Conservation (phyloP, 495 filamentous ascomycete species). For the Penicillium antarcticum region DNA sequence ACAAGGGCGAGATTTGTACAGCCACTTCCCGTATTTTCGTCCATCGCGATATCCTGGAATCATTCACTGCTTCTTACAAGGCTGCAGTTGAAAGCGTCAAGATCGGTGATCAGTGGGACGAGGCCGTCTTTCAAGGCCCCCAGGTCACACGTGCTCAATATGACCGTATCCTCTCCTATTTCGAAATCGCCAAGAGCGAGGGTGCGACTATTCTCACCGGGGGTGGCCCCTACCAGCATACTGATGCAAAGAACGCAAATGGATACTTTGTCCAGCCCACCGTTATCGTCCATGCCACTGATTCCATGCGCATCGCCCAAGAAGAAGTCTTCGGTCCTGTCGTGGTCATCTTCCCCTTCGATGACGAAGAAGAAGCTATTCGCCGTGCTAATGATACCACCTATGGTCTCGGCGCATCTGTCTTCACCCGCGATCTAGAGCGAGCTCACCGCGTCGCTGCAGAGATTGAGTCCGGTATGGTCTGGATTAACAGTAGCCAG, state of each 20-base stretch:
- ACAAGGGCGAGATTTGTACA: constrained; percentile 89
- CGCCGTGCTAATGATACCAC: constrained; percentile 78
- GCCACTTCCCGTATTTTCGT: constrained; percentile 85
- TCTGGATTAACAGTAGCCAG: constrained; percentile 89
- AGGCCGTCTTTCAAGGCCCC: constrained; percentile 76
- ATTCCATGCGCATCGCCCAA: constrained; percentile 61
- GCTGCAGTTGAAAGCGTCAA: constrained; percentile 60
- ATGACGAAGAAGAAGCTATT: constrained; percentile 79
- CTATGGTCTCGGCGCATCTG: constrained; percentile 81
- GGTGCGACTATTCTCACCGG: constrained; percentile 75
- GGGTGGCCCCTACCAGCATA: constrained; percentile 62
- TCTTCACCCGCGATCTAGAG: constrained; percentile 79
- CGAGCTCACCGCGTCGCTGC: constrained; percentile 78
- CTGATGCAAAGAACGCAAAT: constrained; percentile 45
- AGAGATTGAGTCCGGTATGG: constrained; percentile 89
- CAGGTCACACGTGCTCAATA: constrained; percentile 85
- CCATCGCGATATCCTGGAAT: constrained; percentile 71
- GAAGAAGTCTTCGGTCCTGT: constrained; percentile 91
- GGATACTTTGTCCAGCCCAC: constrained; percentile 71
- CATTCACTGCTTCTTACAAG: constrained; percentile 73
- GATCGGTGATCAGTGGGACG: constrained; percentile 81
- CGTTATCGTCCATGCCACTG: constrained; percentile 65
- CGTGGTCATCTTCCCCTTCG: constrained; percentile 75
- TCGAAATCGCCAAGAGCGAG: constrained; percentile 73
- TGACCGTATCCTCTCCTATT: constrained; percentile 74